These are phyloP conservation scores for Chenopodium formosanum DNA, from an alignment of 148 eudicot species.

Conservation along the genomic window DNA sequence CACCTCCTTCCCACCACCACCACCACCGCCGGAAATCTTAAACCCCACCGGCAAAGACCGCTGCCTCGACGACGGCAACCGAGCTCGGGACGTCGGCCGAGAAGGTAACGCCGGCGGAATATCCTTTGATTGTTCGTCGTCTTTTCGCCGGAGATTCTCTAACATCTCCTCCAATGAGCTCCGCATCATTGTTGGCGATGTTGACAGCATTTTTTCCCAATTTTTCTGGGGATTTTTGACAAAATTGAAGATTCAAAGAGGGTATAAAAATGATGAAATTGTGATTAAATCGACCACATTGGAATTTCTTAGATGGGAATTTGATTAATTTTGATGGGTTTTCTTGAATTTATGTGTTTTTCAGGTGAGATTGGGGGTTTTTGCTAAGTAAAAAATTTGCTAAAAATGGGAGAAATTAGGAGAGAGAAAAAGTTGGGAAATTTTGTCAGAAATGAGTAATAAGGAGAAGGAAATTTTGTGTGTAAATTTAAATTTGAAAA, in stretches of 20 bases:
- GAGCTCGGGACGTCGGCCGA: conserved; percentile 65
- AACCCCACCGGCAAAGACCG: conserved; percentile 51
- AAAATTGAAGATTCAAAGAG: background rate
- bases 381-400: background rate
- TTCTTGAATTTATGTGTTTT: background rate
- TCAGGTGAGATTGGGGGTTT: background rate
- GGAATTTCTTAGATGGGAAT: background rate
- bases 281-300: background rate
- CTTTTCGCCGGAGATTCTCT: conserved; percentile 58
- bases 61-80: conserved; percentile 52
- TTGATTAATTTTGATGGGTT: background rate
- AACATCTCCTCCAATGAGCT: conserved; percentile 93
- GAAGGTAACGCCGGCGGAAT: conserved; percentile 81
- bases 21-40: conserved; percentile 26
- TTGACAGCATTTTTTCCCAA: conserved; percentile 39
- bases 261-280: background rate
- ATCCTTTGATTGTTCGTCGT: conserved; percentile 59
- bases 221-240: background rate
- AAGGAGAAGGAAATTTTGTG: background rate
- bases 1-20: background rate
- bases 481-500: background rate
- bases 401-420: background rate
- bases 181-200: conserved; percentile 44
- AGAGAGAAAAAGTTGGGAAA: background rate
- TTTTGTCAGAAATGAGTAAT: background rate